phyloP scores from a whole-genome alignment of 2,329 filamentous ascomycete species.

The Sordariomycetes sp. region DNA sequence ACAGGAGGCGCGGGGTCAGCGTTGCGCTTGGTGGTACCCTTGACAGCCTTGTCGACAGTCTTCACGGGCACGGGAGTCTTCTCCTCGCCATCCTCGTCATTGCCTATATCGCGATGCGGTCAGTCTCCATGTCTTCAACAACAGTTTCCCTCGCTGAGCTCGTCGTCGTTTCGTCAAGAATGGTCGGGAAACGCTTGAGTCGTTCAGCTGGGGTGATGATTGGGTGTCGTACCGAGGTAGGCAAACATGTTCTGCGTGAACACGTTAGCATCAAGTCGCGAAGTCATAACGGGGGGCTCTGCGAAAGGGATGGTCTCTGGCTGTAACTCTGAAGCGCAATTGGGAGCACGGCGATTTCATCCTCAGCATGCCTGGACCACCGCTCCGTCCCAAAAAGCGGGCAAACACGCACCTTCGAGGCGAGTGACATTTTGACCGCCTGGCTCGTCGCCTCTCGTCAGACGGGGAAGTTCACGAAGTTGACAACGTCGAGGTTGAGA shows the following conservation, averaged over 20 bases:
- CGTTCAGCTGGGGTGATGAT: conserved; percentile 8
- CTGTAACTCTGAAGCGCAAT: no score
- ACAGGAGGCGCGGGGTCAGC: conserved; percentile 63
- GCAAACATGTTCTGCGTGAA: conserved; percentile 80
- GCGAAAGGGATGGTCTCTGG: no score
- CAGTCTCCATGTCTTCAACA: no score
- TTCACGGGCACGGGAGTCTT: conserved; percentile 79
- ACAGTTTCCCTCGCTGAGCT: no score
- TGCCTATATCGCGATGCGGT: conserved; percentile 31
- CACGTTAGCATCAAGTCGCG: conserved; percentile 7
- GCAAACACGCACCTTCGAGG: conserved; percentile 43
- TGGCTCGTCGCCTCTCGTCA: conserved; percentile 40
- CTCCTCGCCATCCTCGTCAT: conserved; percentile 50
- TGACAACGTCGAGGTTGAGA: neutral
- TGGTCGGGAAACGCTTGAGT: no score
- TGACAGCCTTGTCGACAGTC: conserved; percentile 75
- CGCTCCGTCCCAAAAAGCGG: neutral
- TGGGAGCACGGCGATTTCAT: no score
- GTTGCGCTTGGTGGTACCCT: conserved; percentile 77
- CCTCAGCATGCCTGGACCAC: no score
- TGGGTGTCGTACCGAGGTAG: conserved; percentile 76
- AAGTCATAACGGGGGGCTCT: neutral
- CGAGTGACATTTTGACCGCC: conserved; percentile 53
- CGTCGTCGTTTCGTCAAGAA: no score
- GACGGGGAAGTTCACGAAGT: conserved; percentile 13